Evolutionary conservation across 192 early-diverging fungal genomes (phyloP), one percentile per base, ranked within the genome.

Genomic region (Mortierella antarctica): DNA sequence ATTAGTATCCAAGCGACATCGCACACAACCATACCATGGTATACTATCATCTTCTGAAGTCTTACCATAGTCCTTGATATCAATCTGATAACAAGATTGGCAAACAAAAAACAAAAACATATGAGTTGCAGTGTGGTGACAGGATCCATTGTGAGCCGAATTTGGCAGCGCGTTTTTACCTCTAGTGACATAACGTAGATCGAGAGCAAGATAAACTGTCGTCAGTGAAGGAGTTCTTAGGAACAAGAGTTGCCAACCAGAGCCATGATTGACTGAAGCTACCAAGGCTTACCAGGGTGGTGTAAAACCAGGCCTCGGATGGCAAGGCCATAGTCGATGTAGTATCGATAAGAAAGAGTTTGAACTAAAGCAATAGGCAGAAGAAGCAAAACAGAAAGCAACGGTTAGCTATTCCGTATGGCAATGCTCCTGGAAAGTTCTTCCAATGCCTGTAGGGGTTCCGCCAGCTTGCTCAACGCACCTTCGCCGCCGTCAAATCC

Each of bases 241-340:
- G 20, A 18, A 4, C 6, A 20, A 0, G 48, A 44, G 18, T 2
- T 31, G 3, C 31, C 31, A 31, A 31, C 31, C 31, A 31, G 3
- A 31, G 52, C 52, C 20, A 15, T 15, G 15, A 18, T 53, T 31
- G 6, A 1, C 6, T 42, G 0, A 56, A 44, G 18, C 7, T 31
- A 31, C 31, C 31, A 1, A 31, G 31, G 31, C 31, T 67, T 80
- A 80, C 76, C 76, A 67, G 76, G 76, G 48, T 80, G 92, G 59
- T 94, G 89, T 66, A 86, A 79, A 21, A 92, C 73, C 17, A 94
- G 84, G 7, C 93, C 93, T 40, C 92, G 87, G 14, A 94, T 81
- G 11, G 92, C 89, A 10, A 94, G 84, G 6, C 93, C 93, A 75
- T 94, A 93, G 58, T 93, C 88, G 18, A 83, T 68, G 73, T 89